Evolutionary conservation across 2,329 filamentous ascomycete genomes (phyloP).

Genomic region (Fulvia fulva): DNA sequence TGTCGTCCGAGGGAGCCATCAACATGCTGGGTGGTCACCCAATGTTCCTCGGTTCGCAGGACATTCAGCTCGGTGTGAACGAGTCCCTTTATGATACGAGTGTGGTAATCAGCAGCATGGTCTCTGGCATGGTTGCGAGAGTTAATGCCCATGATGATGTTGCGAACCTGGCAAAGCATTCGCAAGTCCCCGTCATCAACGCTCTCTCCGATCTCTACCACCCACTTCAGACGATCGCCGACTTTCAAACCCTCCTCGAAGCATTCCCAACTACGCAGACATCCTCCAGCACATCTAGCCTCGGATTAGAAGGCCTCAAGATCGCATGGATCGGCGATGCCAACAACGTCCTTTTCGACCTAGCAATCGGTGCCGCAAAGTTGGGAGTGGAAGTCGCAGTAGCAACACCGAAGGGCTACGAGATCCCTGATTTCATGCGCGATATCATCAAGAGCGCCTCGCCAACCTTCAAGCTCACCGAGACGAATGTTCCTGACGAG

Average conservation of each 20-base stretch:
- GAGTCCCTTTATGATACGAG: constrained; percentile 93
- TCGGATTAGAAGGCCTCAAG: constrained; percentile 79
- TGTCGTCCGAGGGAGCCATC: constrained; percentile 89
- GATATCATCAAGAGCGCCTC: constrained; percentile 63
- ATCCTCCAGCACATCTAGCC: constrained; percentile 33
- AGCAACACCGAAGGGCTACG: constrained; percentile 79
- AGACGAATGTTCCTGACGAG: constrained; percentile 79
- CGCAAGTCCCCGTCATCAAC: constrained; percentile 49
- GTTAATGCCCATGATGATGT: constrained; percentile 51
- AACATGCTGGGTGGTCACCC: constrained; percentile 84
- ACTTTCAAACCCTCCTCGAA: constrained; percentile 88
- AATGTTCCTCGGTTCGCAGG: constrained; percentile 94
- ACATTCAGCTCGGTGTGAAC: constrained; percentile 95
- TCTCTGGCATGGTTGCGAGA: constrained; percentile 47
- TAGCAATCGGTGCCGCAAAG: constrained; percentile 83
- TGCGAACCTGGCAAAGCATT: constrained; percentile 46
- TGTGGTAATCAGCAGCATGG: constrained; percentile 79
- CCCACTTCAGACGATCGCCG: constrained; percentile 88
- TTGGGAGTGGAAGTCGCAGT: constrained; percentile 82
- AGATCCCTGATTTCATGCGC: constrained; percentile 72
- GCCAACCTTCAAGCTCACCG: constrained; percentile 47
- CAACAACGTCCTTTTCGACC: constrained; percentile 94
- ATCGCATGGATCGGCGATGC: constrained; percentile 95
- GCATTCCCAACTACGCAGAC: constrained; percentile 52
- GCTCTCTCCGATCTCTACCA: constrained; percentile 83